Evolutionary conservation across 768 basidiomycete genomes (phyloP).

Genomic region (Multifurca ochricompacta): DNA sequence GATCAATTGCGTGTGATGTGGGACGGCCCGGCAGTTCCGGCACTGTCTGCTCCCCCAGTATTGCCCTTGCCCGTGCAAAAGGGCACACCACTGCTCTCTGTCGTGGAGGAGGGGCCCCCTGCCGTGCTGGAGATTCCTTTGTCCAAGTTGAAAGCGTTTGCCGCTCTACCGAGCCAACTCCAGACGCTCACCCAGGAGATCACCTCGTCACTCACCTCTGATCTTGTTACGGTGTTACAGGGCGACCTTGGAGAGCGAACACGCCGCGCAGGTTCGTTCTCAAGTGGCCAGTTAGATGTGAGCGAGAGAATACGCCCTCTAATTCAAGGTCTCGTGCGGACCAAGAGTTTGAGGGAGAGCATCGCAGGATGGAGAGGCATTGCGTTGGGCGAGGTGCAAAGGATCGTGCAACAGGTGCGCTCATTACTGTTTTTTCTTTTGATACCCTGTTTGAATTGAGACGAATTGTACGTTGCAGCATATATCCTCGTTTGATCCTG

Average conservation of each 20-base stretch:
- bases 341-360: constrained; percentile 62
- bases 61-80: not conserved
- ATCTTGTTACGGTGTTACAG: constrained; percentile 65
- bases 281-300: constrained; percentile 27
- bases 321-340: constrained; percentile 68
- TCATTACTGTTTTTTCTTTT: not conserved
- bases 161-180: constrained; percentile 68
- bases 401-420: constrained; percentile 53
- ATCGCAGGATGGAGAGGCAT: constrained; percentile 63
- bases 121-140: constrained; percentile 38
- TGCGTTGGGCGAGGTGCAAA: constrained; percentile 52
- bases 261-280: not conserved
- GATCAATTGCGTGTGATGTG: constrained; percentile 59
- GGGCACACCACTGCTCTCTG: constrained; percentile 22
- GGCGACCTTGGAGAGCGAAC: constrained; percentile 57
- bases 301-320: constrained; percentile 64
- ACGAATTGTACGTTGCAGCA: constrained; percentile 32
- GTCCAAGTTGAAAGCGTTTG: constrained; percentile 62
- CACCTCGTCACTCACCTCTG: constrained; percentile 63
- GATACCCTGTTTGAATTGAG: not conserved
- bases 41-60: not conserved
- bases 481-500: constrained; percentile 50
- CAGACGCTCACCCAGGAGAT: constrained; percentile 69
- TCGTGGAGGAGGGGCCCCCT: constrained; percentile 29
- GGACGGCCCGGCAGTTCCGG: constrained; percentile 25